These are phyloP conservation scores for Sporobolomyces phaffii DNA, from an alignment of 768 basidiomycete species.

Conservation along the genomic window DNA sequence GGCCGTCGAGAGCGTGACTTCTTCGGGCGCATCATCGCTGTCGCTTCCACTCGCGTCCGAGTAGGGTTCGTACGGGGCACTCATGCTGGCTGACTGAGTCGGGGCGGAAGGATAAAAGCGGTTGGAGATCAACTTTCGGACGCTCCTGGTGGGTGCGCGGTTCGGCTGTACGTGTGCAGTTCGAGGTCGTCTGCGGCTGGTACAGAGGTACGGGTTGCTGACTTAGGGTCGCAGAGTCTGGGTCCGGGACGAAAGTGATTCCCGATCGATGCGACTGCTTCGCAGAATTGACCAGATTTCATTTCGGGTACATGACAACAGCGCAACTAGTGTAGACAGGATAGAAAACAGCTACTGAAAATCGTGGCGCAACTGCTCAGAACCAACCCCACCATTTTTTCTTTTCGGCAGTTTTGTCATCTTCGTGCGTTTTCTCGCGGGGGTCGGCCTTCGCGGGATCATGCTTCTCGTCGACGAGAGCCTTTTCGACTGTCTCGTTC, in stretches of 20 bases:
- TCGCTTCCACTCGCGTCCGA: conserved; percentile 6
- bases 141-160: too few relatives aligned
- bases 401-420: not conserved
- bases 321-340: not conserved
- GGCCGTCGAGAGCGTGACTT: conserved; percentile 22
- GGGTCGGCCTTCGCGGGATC: not conserved
- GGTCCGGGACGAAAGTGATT: too few relatives aligned
- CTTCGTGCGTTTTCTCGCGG: not conserved
- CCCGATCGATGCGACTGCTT: too few relatives aligned
- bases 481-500: conserved; percentile 3
- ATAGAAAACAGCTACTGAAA: not conserved
- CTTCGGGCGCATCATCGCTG: conserved; percentile 33
- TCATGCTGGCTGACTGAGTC: conserved; percentile 4
- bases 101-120: not conserved
- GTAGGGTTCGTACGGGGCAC: conserved; percentile 15
- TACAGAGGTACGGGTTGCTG: too few relatives aligned
- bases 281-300: too few relatives aligned
- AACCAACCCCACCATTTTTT: conserved; percentile 29
- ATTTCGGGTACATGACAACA: not conserved
- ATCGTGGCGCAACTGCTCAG: conserved; percentile 1
- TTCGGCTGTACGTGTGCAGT: too few relatives aligned
- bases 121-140: too few relatives aligned
- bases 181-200: too few relatives aligned
- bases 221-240: too few relatives aligned
- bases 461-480: not conserved